Conservation (phyloP, 495 filamentous ascomycete genomes). For the Ramalina intermedia region DNA sequence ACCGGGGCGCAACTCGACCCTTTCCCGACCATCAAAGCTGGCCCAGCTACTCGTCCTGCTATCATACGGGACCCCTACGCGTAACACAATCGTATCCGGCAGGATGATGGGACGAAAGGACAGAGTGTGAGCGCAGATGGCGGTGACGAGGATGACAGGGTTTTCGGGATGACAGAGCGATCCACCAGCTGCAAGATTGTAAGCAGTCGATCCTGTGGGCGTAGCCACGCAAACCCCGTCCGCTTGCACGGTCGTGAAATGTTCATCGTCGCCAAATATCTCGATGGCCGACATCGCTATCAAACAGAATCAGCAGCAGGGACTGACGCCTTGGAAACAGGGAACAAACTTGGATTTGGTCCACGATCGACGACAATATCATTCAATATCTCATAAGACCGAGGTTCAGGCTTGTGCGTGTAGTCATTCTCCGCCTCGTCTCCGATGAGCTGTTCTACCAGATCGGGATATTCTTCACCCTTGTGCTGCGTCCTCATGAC, state of each 20-base stretch:
- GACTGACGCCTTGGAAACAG: neutral
- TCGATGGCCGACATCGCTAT: constrained; percentile 44
- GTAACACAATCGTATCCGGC: constrained; percentile 84
- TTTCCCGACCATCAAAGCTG: constrained; percentile 88
- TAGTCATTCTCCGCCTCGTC: constrained; percentile 64
- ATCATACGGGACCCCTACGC: constrained; percentile 85
- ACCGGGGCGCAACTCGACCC: constrained; percentile 70
- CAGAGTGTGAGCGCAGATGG: constrained; percentile 91
- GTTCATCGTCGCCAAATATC: constrained; percentile 89
- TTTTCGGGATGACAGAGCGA: constrained; percentile 95
- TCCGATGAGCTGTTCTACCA: constrained; percentile 83
- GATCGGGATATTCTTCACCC: constrained; percentile 35
- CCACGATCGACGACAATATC: constrained; percentile 85
- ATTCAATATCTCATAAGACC: constrained; percentile 79
- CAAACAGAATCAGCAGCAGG: constrained; percentile 5
- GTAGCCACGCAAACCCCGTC: constrained; percentile 86
- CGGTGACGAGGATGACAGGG: constrained; percentile 87
- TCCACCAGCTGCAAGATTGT: constrained; percentile 92
- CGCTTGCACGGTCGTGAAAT: constrained; percentile 76
- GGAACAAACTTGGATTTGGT: constrained; percentile 63
- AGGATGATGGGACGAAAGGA: constrained; percentile 93
- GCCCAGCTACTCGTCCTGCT: constrained; percentile 84
- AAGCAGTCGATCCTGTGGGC: constrained; percentile 87
- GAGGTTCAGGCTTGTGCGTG: constrained; percentile 61
- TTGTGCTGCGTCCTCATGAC: constrained; percentile 66